Evolutionary conservation across 768 basidiomycete species (phyloP), one percentile per base, ranked within the genome.

Genomic region (Serpula lacrymans): DNA sequence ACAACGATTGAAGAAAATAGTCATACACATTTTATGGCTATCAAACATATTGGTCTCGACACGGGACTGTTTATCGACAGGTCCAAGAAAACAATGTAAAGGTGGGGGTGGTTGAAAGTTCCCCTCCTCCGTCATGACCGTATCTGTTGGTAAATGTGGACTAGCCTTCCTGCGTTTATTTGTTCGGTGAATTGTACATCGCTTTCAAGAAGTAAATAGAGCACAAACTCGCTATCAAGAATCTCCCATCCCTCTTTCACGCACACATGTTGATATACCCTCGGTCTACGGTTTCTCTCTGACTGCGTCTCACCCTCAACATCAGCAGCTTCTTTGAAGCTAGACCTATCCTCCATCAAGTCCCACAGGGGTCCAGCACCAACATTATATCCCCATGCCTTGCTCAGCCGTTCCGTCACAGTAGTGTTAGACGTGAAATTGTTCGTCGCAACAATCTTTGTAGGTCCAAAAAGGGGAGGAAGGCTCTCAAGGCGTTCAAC

Each of bases 361-460:
- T 89, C 82, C 87, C 88, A 91, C 5, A 88, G 51, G 1, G 88
- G 86, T 1, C 89, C 88, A 3, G 77, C 57, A 3, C 88, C 86
- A 11, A 85, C 75, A 48, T 85, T 87, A 51, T 75, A 79, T 0
- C 83, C 79, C 82, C 81, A 86, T 0, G 82, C 69, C 51, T 80
- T 86, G 50, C 72, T 80, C 7, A 84, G 60, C n/a, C 82, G 70
- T 36, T 75, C 73, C 2, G 68, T 69, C 28, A 83, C 62, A 22
- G 64, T 65, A 1, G 63, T 43, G 37, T 65, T 65, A 34, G 74
- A 57, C 1, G 78, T 79, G 55, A 79, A 78, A 36, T 71, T 72
- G 43, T 80, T 80, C 10, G 84, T 84, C 37, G 71, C 53, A 5
- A 64, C 55, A 12, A 70, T 55, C 17, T 52, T 52, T 3, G 69